A percentile compares a stretch with the other conserved stretches of the same genome.
Evolutionary conservation across 192 early-diverging fungal species (phyloP).

Genomic region (Backusella mclennaniae): DNA sequence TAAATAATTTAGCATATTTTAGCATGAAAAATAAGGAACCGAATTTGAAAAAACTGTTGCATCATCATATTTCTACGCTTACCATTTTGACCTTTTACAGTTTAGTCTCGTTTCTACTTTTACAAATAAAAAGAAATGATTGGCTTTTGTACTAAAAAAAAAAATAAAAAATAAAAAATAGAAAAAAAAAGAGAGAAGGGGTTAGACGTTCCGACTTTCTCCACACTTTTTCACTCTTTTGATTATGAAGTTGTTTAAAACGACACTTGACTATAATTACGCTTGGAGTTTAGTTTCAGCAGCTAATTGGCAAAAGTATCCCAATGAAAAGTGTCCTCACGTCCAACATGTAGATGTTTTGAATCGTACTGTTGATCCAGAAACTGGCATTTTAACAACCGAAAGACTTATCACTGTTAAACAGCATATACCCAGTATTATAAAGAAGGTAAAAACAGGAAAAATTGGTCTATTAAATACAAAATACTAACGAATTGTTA

Average conservation of each 20-base stretch:
- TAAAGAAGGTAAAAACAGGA: constrained; percentile 49
- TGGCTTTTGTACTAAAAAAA: background rate
- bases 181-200: constrained; percentile 6
- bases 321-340: constrained; percentile 90
- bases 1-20: background rate
- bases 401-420: constrained; percentile 89
- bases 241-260: constrained; percentile 84
- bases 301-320: constrained; percentile 98
- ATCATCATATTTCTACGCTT: background rate
- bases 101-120: background rate
- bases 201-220: background rate
- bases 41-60: background rate
- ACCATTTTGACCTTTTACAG: background rate
- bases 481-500: background rate
- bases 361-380: constrained; percentile 76
- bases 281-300: constrained; percentile 78
- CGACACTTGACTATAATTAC: constrained; percentile 75
- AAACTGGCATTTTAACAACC: constrained; percentile 82
- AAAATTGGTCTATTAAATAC: background rate
- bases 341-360: constrained; percentile 91
- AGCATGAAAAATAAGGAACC: background rate
- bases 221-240: background rate
- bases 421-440: constrained; percentile 83
- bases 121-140: background rate
- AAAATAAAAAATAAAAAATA: background rate